These are phyloP conservation scores for Xylaria sp. DNA, from an alignment of 2,329 filamentous ascomycete species.

Conservation along the genomic window DNA sequence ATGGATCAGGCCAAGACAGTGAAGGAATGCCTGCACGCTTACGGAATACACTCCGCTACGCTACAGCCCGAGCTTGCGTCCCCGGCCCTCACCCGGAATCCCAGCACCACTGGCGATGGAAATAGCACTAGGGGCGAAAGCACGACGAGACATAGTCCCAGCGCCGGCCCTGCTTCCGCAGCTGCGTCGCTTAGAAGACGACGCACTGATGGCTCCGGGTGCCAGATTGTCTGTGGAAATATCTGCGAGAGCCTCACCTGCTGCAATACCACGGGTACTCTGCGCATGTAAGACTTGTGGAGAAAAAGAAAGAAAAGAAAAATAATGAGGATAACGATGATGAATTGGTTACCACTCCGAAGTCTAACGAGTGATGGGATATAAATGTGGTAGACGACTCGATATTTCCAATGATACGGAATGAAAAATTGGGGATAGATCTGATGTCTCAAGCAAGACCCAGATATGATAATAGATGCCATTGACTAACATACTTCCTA, in stretches of 20 bases:
- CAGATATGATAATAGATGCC: background rate
- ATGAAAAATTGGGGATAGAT: background rate
- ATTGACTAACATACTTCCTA: background rate
- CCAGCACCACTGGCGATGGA: background rate
- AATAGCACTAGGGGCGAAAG: slow-evolving; percentile 22
- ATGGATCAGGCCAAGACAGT: slow-evolving; percentile 70
- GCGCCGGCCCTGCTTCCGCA: slow-evolving; percentile 18
- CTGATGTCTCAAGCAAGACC: background rate
- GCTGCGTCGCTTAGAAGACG: slow-evolving; percentile 48
- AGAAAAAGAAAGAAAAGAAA: no score
- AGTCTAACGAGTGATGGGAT: background rate
- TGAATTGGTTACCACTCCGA: background rate
- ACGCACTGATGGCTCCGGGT: slow-evolving; percentile 41
- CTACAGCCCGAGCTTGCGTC: slow-evolving; percentile 70
- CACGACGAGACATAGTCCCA: slow-evolving; percentile 7
- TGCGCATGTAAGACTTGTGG: slow-evolving; percentile 37
- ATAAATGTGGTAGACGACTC: background rate
- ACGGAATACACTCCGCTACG: slow-evolving; percentile 77
- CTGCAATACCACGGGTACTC: slow-evolving; percentile 42
- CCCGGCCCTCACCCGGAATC: slow-evolving; percentile 16
- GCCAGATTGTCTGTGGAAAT: slow-evolving; percentile 50
- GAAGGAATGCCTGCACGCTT: slow-evolving; percentile 76
- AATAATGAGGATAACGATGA: background rate
- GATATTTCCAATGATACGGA: background rate
- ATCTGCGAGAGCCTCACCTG: slow-evolving; percentile 48